phyloP scores from a whole-genome alignment of 371 early-diverging fungal species.

The Dichotomocladium elegans region DNA sequence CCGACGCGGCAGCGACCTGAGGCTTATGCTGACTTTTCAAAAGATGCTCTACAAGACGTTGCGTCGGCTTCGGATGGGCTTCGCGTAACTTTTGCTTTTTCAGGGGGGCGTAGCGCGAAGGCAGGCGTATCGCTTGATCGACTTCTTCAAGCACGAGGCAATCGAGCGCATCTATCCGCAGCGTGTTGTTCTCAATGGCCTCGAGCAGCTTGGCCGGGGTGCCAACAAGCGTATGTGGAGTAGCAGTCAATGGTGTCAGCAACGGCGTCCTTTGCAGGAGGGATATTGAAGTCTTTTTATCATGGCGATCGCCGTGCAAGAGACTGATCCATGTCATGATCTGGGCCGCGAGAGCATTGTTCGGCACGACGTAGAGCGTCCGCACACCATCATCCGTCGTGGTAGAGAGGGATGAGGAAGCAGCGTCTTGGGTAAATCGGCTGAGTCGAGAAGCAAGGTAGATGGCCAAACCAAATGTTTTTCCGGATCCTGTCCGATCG shows the following conservation, averaged over 20 bases:
- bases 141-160: constrained; percentile 74
- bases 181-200: constrained; percentile 33
- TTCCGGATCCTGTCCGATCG: constrained; percentile 82
- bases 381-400: constrained; percentile 8
- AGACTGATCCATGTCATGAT: constrained; percentile 48
- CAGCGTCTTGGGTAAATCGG: too few relatives aligned
- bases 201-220: constrained; percentile 63
- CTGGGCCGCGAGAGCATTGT: constrained; percentile 87
- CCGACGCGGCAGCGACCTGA: constrained; percentile 66
- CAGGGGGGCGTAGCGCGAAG: constrained; percentile 54
- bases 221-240: constrained; percentile 55
- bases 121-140: constrained; percentile 66
- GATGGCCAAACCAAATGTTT: constrained; percentile 66
- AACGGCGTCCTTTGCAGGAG: too few relatives aligned
- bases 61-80: constrained; percentile 66
- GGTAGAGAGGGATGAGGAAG: too few relatives aligned
- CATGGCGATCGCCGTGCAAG: constrained; percentile 6
- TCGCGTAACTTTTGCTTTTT: constrained; percentile 43
- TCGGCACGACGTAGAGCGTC: constrained; percentile 77
- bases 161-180: constrained; percentile 52
- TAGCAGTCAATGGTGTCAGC: background rate
- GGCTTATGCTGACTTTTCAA: constrained; percentile 20
- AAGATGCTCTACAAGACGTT: constrained; percentile 51
- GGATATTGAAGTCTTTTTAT: background rate
- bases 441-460: constrained; percentile 29